Conservation (phyloP, 2,329 filamentous ascomycete genomes). For the Didymellaceae sp. region DNA sequence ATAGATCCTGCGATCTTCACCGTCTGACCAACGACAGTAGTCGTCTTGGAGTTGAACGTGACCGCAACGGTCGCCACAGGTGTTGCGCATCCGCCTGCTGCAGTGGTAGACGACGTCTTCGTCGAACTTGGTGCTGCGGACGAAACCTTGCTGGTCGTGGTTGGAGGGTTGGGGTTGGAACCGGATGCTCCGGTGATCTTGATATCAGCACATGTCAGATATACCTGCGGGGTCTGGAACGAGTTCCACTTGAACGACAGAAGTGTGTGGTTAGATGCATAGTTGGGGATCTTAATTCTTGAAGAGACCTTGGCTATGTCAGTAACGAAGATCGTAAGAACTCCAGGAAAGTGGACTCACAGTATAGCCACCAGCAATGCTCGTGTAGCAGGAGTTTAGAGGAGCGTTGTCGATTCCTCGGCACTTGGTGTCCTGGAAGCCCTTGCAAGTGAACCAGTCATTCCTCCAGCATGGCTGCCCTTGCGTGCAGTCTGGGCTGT, state of each 20-base stretch:
- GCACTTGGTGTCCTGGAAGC: conserved; percentile 39
- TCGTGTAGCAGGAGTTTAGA: conserved; percentile 43
- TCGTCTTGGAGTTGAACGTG: conserved; percentile 56
- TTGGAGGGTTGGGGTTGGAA: conserved; percentile 21
- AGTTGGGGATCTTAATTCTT: conserved; percentile 44
- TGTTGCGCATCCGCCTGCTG: conserved; percentile 30
- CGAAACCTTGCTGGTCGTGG: conserved; percentile 24
- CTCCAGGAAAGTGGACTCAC: conserved; percentile 19
- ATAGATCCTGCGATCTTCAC: conserved; percentile 55
- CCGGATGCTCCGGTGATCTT: conserved; percentile 29
- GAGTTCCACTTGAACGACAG: conserved; percentile 44
- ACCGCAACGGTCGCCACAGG: conserved; percentile 43
- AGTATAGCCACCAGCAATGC: conserved; percentile 44
- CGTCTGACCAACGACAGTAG: conserved; percentile 58
- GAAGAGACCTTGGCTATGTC: conserved; percentile 16
- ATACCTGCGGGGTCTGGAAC: conserved; percentile 44
- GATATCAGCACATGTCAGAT: conserved; percentile 44
- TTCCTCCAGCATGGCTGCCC: conserved; percentile 43
- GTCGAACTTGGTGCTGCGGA: conserved; percentile 18
- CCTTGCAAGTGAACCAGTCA: conserved; percentile 46
- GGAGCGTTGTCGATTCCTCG: conserved; percentile 41
- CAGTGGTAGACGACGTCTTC: conserved; percentile 19
- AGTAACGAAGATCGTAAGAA: not conserved
- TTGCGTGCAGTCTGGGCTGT: conserved; percentile 37
- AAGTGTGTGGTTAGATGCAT: conserved; percentile 40